Evolutionary conservation across 75 land plant genomes (phyloP), one percentile per base, ranked within the genome.

Genomic region (Picea glauca): DNA sequence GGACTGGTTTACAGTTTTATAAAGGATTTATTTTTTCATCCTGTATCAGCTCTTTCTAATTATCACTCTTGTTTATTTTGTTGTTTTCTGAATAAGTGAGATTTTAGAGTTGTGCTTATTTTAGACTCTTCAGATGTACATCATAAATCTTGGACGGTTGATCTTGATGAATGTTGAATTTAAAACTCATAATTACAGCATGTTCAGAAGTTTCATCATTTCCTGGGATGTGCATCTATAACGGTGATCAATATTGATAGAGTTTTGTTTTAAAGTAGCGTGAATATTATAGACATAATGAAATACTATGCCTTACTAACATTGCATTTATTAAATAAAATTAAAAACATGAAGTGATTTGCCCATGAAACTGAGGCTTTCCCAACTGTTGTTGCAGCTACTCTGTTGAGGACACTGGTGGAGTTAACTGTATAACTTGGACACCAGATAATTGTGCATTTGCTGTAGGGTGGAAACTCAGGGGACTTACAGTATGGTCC

Each of bases 401-500:
- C 58, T 83, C 99, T 18, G 86, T 90, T 70, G 99, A 97, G 57
- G 99, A 97, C 78, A 97, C 99, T 78, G 99, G 99, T 76, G 79
- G 93, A 80, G 98, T 97, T 1, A 91, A 85, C 83, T 93, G 90
- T 70, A 89, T 97, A 77, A 84, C 86, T 13, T 97, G 99, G 99
- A 91, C 99, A 61, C 98, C 98, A 74, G 98, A 95, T 77, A 91
- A 91, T 81, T 84, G 86, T 81, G 95, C 99, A 58, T 92, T 97
- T 86, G 98, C 99, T 60, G 96, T 97, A 74, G 99, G 98, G 35
- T 97, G 99, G 98, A 90, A 90, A 76, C 85, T 85, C 64, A 88
- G 98, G 83, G 99, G 99, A 14, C 83, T 95, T 62, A 78, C 98
- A 58, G 99, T 97, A 43, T 97, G 99, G 99, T 95, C 99, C 46